Evolutionary conservation across 257 asterid species (phyloP).

Genomic region (Misopates orontium): DNA sequence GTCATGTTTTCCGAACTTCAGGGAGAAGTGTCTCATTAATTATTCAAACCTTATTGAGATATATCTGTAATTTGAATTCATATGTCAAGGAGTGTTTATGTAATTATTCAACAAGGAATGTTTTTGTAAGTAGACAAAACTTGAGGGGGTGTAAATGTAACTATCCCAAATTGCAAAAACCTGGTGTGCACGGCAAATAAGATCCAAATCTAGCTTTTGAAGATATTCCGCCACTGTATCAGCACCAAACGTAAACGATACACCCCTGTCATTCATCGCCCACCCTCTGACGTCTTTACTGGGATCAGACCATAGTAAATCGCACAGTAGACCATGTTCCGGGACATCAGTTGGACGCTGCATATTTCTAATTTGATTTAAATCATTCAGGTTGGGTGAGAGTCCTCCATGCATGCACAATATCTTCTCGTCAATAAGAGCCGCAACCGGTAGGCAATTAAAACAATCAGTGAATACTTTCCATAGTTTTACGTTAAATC

Average conservation of each 20-base stretch:
- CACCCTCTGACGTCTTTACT: constrained; percentile 71
- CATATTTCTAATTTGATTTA: constrained; percentile 68
- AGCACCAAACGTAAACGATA: constrained; percentile 69
- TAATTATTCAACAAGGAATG: no score
- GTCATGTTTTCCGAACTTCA: no score
- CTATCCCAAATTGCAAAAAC: no score
- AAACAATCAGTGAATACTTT: no score
- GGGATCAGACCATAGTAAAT: constrained; percentile 80
- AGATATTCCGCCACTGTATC: constrained; percentile 71
- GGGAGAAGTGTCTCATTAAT: no score
- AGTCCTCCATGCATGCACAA: constrained; percentile 90
- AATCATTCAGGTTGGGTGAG: constrained; percentile 61
- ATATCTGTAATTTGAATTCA: no score
- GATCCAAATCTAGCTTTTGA: constrained; percentile 71
- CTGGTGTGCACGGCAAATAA: constrained; percentile 86
- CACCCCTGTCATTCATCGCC: constrained; percentile 79
- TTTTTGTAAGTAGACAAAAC: no score
- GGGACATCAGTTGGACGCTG: constrained; percentile 76
- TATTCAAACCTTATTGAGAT: no score
- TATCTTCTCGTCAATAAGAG: constrained; percentile 73
- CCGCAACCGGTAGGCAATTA: constrained; percentile 77
- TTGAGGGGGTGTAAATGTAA: no score
- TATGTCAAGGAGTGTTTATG: no score
- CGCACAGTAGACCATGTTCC: constrained; percentile 73
- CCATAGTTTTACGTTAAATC: no score